phyloP scores from a whole-genome alignment of 192 early-diverging fungal species.

The Coemansia sp. region DNA sequence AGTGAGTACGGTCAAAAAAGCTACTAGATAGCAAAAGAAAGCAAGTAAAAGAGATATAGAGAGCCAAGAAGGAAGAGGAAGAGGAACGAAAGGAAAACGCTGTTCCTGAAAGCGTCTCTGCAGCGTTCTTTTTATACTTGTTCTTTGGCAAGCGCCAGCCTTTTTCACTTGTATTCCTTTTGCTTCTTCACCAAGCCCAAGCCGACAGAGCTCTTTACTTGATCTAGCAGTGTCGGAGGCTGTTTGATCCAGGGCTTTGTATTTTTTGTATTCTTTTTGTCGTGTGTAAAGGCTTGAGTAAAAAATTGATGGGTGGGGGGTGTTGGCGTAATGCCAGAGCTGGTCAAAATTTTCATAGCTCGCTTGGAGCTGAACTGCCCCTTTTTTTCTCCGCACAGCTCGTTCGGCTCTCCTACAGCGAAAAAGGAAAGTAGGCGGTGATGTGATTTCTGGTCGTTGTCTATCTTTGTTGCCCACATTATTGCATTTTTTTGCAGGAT shows the following conservation, averaged over 20 bases:
- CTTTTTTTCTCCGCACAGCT: not conserved
- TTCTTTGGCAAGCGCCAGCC: not conserved
- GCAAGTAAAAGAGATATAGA: not conserved
- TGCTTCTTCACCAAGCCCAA: not conserved
- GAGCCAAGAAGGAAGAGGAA: not conserved
- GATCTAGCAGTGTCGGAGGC: not conserved
- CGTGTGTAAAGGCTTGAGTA: not conserved
- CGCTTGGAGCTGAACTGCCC: not conserved
- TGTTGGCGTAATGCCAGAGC: not conserved
- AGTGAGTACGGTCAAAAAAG: not conserved
- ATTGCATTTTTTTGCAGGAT: not conserved
- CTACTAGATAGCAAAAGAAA: not conserved
- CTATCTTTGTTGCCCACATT: not conserved
- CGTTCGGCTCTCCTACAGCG: not conserved
- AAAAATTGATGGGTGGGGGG: not conserved
- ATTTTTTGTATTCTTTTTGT: not conserved
- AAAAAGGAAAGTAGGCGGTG: not conserved
- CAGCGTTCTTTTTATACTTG: not conserved
- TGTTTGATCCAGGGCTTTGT: not conserved
- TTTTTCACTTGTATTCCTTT: not conserved
- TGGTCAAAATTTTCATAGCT: conserved; percentile 1
- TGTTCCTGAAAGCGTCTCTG: not conserved
- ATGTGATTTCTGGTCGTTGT: not conserved
- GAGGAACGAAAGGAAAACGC: not conserved
- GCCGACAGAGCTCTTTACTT: not conserved